Base-by-base conservation (phyloP, 75 land plant species). In the Picea glauca region DNA sequence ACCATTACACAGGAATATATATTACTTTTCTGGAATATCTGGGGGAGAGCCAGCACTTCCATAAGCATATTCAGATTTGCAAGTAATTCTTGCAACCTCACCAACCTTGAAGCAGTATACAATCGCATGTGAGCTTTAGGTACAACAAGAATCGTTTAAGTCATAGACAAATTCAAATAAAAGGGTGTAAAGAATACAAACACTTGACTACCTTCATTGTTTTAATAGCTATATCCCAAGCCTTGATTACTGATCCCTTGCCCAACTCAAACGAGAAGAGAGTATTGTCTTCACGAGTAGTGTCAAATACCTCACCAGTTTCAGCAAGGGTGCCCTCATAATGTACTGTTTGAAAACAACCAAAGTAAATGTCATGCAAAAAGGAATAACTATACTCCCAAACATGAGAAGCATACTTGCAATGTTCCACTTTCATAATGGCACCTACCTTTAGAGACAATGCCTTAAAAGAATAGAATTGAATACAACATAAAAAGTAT, bases 51-150 rank as follows among this genome's bases (percentile, higher is more conserved):
- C 98, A 30, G 92, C 89, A 83, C 78, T 84, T 58, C 98, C 98
- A 85, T 96, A 96, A 0, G 98, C 98, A 85, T 91, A 96, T 30
- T 96, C 98, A 62, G 98, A 94, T 83, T 87, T 88, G 86, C 98
- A 96, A 38, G 88, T 96, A 38, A 96, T 85, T 74, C 77, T 84
- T 13, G 98, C 96, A 80, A 96, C 75, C 78, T 96, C 98, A 15
- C 98, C 98, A 78, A 93, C 94, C 96, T 94, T 81, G 18, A 76
- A 40, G 62, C 58, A 80, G 58, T 13, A 64, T 30, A 61, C 64
- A 85, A 30, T 61, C 38, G 26, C 58, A 58, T 57, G 31, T 70
- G 18, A 70, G 21, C 21, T 62, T 76, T 76, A 18, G 12, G 40
- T 60, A 40, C 76, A 38, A 77, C 33, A 40, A 18, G 32, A 78